These are phyloP conservation scores for Ascochyta rabiei DNA, from an alignment of 2,329 filamentous ascomycete genomes.

Conservation along the genomic window DNA sequence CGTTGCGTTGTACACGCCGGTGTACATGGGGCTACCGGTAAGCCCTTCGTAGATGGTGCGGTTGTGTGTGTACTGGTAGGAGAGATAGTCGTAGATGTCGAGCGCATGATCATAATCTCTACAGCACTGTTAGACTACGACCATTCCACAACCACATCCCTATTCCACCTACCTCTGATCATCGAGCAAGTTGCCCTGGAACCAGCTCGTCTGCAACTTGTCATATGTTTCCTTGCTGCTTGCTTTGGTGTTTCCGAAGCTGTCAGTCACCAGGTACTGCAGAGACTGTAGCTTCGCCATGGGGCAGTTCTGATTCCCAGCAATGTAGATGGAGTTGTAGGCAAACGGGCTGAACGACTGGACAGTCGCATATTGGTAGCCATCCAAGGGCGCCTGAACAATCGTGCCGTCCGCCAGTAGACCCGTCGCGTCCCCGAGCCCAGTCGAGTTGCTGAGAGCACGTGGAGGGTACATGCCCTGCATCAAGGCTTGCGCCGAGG, in stretches of 20 bases:
- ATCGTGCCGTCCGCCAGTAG: slow-evolving; percentile 56
- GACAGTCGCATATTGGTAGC: slow-evolving; percentile 64
- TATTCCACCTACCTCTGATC: slow-evolving; percentile 7
- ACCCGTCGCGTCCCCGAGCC: slow-evolving; percentile 41
- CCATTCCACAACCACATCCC: background rate
- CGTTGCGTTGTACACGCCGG: slow-evolving; percentile 30
- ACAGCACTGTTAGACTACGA: background rate
- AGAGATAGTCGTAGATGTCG: slow-evolving; percentile 62
- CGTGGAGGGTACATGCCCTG: slow-evolving; percentile 65
- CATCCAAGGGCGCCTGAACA: slow-evolving; percentile 57
- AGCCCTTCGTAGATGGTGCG: slow-evolving; percentile 45
- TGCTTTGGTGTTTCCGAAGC: slow-evolving; percentile 49
- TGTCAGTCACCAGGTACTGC: slow-evolving; percentile 51
- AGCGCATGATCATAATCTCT: slow-evolving; percentile 61
- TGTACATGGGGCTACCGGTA: slow-evolving; percentile 33
- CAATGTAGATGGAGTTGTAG: slow-evolving; percentile 57
- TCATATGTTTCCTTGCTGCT: slow-evolving; percentile 54
- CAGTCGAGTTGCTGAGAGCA: slow-evolving; percentile 32
- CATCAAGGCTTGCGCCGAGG: slow-evolving; percentile 66
- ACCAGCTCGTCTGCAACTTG: slow-evolving; percentile 50
- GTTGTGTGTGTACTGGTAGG: slow-evolving; percentile 62
- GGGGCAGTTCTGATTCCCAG: slow-evolving; percentile 56
- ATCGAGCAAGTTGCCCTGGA: slow-evolving; percentile 41
- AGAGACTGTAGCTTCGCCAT: slow-evolving; percentile 44
- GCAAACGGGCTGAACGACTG: slow-evolving; percentile 53